Base-by-base conservation (phyloP, 2,329 filamentous ascomycete species). In the Ceratocystis huliohia region DNA sequence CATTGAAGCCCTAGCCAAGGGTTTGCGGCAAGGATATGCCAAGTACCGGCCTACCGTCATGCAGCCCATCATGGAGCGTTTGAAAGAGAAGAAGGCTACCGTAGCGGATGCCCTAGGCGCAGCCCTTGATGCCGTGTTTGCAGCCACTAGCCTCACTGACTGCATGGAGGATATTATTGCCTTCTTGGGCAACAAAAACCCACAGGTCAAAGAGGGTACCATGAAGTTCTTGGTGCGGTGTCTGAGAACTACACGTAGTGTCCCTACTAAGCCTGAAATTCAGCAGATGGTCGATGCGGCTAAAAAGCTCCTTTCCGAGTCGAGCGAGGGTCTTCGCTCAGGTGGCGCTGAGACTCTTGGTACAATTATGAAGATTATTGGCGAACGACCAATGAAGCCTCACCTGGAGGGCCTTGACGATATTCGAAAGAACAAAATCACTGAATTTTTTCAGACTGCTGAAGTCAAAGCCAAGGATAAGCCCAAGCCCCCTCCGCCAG, bases 321-420 rank as follows among this genome's bases (percentile, higher is more conserved):
- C 90, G 0, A 92, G 87, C 70, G 92, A 95, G 71, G 87, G 83
- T 2, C 84, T 96, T 68, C 85, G 94, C 76, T 88, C 93, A 62
- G 91, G 91, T 37, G 94, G 92, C 74, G 92, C 92, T 15, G 94
- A 99, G 75, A 86, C 94, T 44, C 79, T 99, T 2, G 94, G 95
- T 69, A 96, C 92, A 0, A 76, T 99, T 63, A 97, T 96, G 94
- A 99, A 97, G 78, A 97, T 99, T 66, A 89, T 97, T 78, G 93
- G 94, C 53, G 95, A 99, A 75, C 85, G 94, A 67, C 89, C 89
- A 64, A 99, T 99, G 94, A 91, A 88, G 56, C 88, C 90, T 7
- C 89, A 96, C 74, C 78, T 99, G 17, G 93, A 96, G 69, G 91
- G 91, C 2, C 80, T 99, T 2, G 94, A 99, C 73, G 94, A 99